Base-by-base conservation (phyloP, 768 basidiomycete genomes). In the Cystoderma amianthinum region DNA sequence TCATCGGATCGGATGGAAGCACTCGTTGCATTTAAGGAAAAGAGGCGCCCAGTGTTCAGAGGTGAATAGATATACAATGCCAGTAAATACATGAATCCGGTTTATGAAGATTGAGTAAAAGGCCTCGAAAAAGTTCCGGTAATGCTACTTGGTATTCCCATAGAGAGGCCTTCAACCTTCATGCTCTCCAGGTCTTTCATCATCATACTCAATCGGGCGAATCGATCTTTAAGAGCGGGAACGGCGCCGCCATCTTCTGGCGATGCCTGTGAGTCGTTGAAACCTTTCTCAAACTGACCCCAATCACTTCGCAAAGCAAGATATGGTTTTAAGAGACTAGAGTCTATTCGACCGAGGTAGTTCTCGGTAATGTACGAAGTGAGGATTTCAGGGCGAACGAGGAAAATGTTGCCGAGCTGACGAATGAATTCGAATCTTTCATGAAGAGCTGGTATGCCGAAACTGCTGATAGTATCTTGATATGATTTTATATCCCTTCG, bases 341-440 rank as follows among this genome's bases (percentile, higher is more conserved):
- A 64, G 49, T 98, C 95, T 50, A 99, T 93, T 13, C 91, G 78
- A 6, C 92, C 92, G 11, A 99, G 82, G 59, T 92, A 90, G 43
- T 84, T 85, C 55, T 96, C 94, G 7, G 85, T 88, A 59, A 98
- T 92, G 65, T 96, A 98, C 3, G 93, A 89, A 51, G 86, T 89
- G 49, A 99, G 75, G 44, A 94, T 89, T 48, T 97, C 93, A 5
- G 95, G 94, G 41, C 85, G 89, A 37, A 99, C 88, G 48, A 98
- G 85, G 74, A 97, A 99, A 48, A 94, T 76, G 55, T 98, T 95
- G 49, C 95, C 96, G 3, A 99, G 80, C 60, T 98, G 94, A 30
- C 94, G 85, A 47, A 98, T 83, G 67, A 98, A 97, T 58, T 98
- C 96, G 65, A 95, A 99, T 17, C 95, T 91, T 58, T 98, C 94